These are phyloP conservation scores for Eimeria necatrix DNA, from an alignment of 169 alveolate species.

Conservation along the genomic window DNA sequence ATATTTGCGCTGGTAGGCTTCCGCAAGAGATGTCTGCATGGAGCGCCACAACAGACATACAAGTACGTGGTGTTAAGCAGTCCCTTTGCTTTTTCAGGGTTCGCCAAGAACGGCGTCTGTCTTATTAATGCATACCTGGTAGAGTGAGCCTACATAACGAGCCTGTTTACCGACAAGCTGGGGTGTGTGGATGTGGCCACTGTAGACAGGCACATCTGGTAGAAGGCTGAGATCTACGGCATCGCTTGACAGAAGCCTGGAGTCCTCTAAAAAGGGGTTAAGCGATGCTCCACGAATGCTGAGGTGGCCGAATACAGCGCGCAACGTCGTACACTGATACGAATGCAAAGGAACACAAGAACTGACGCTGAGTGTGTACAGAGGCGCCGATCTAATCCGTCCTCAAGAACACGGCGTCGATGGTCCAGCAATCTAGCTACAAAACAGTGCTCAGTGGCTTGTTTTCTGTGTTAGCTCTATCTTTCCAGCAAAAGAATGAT, in stretches of 20 bases:
- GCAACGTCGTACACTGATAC: constrained; percentile 66
- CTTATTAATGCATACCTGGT: constrained; percentile 37
- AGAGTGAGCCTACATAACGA: constrained; percentile 72
- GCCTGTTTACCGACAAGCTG: constrained; percentile 74
- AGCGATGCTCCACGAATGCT: constrained; percentile 59
- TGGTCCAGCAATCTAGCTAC: no score
- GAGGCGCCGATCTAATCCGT: no score
- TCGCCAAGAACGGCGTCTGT: neutral
- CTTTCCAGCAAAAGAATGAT: neutral
- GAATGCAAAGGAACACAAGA: no score
- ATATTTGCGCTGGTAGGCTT: constrained; percentile 68
- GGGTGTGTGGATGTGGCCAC: constrained; percentile 72
- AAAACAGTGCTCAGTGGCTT: no score
- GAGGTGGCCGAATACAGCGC: constrained; percentile 74
- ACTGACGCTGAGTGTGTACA: no score
- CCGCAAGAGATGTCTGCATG: constrained; percentile 70
- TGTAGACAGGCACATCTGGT: constrained; percentile 66
- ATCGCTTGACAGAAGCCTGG: neutral
- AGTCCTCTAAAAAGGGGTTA: constrained; percentile 14
- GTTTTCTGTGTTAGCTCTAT: no score
- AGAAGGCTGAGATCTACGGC: constrained; percentile 52
- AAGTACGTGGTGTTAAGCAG: neutral
- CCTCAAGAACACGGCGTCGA: no score
- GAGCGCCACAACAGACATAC: neutral
- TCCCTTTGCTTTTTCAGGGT: neutral